Conservation (phyloP, 2,329 filamentous ascomycete genomes). For the Cercospora sp. region DNA sequence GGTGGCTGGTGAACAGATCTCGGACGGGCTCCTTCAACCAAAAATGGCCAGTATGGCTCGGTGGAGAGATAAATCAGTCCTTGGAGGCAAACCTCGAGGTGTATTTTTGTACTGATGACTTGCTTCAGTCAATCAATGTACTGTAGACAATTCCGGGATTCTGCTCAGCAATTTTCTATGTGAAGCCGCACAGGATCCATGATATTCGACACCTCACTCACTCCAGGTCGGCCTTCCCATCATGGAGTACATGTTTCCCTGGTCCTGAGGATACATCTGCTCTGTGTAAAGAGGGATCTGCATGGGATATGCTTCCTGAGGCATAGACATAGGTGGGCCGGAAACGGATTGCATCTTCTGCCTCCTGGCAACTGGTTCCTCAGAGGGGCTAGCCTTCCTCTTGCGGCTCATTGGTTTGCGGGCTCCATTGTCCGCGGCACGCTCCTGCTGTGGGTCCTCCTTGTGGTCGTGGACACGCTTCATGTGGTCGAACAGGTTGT, state of each 20-base stretch:
- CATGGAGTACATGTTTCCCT: slow-evolving; percentile 21
- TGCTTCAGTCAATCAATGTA: neutral
- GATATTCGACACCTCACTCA: slow-evolving; percentile 17
- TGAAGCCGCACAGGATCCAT: neutral
- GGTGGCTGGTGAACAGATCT: neutral
- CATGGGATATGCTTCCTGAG: slow-evolving; percentile 8
- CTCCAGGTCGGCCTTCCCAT: slow-evolving; percentile 30
- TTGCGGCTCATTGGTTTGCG: slow-evolving; percentile 33
- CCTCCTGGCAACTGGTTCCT: slow-evolving; percentile 27
- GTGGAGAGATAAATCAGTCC: neutral
- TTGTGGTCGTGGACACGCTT: slow-evolving; percentile 77
- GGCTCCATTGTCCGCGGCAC: slow-evolving; percentile 9
- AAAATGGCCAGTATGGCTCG: neutral
- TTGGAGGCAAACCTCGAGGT: neutral
- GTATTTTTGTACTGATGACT: neutral
- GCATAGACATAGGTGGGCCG: slow-evolving; percentile 16
- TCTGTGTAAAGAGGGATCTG: slow-evolving; percentile 14
- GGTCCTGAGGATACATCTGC: neutral
- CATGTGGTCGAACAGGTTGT: slow-evolving; percentile 98
- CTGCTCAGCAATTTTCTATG: neutral
- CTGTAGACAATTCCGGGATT: neutral
- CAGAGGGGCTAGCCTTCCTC: slow-evolving; percentile 31
- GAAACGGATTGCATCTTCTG: slow-evolving; percentile 18
- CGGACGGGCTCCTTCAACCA: neutral
- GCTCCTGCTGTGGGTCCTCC: slow-evolving; percentile 27